Conservation (phyloP, 352 stramenopile genomes). For the Globisporangium paddicum region DNA sequence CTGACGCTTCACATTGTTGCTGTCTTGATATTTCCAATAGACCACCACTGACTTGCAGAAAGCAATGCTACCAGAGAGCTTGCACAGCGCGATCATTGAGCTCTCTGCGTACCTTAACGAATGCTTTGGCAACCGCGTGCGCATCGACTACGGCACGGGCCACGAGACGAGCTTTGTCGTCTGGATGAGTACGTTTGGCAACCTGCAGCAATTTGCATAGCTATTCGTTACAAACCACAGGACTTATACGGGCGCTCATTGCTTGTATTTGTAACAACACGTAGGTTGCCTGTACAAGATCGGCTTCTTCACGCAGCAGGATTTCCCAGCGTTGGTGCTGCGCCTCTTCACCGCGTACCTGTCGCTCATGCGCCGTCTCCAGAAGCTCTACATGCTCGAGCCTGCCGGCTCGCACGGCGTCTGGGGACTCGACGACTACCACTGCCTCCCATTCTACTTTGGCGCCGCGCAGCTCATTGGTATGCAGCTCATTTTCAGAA, state of each 20-base stretch:
- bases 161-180: constrained; percentile 98
- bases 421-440: constrained; percentile 99
- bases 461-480: constrained; percentile 93
- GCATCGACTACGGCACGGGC: constrained; percentile 99
- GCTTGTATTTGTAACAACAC: not conserved
- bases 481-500: constrained; percentile 5
- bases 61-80: constrained; percentile 45
- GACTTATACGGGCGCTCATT: constrained; percentile 8
- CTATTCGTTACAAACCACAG: constrained; percentile 7
- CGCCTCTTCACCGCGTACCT: constrained; percentile 93
- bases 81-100: constrained; percentile 84
- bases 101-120: constrained; percentile 94
- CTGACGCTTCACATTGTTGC: no score
- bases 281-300: constrained; percentile 86
- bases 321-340: constrained; percentile 87
- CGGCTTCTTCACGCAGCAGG: constrained; percentile 80
- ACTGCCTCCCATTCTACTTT: constrained; percentile 98
- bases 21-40: constrained; percentile 27
- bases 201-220: constrained; percentile 15
- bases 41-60: constrained; percentile 54
- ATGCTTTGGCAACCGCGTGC: constrained; percentile 95
- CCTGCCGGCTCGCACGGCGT: constrained; percentile 98
- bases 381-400: constrained; percentile 98
- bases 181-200: constrained; percentile 77
- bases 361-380: constrained; percentile 90